Conservation (phyloP, 495 filamentous ascomycete species). For the Lindgomyces ingoldianus region DNA sequence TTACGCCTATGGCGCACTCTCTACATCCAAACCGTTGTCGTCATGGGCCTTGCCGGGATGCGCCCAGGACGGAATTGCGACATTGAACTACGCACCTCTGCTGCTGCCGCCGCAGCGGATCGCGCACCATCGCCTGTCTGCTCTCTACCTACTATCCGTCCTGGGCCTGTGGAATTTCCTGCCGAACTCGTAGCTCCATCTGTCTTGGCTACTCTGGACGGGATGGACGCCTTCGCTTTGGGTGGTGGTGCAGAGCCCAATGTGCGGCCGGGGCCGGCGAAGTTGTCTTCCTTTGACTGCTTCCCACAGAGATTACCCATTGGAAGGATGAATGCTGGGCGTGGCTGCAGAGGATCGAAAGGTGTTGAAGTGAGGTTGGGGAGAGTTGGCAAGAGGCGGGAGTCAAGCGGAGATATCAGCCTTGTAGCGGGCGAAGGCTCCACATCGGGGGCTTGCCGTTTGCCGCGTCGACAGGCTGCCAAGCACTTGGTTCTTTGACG, state of each 20-base stretch:
- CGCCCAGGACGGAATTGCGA: not conserved
- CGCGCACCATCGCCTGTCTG: constrained; percentile 12
- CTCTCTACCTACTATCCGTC: constrained; percentile 13
- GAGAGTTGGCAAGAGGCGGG: not conserved
- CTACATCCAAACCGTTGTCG: constrained; percentile 29
- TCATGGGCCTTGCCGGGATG: constrained; percentile 12
- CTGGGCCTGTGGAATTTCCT: constrained; percentile 20
- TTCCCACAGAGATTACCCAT: constrained; percentile 36
- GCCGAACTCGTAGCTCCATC: not conserved
- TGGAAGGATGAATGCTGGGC: not conserved
- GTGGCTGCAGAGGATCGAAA: not conserved
- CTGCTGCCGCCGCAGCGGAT: constrained; percentile 28
- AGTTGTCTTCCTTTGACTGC: constrained; percentile 30
- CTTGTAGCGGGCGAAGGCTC: constrained; percentile 4
- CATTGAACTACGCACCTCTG: constrained; percentile 33
- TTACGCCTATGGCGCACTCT: not conserved
- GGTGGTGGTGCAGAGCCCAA: constrained; percentile 23
- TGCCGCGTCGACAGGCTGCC: not conserved
- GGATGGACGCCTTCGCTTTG: constrained; percentile 24
- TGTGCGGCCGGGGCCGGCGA: constrained; percentile 25
- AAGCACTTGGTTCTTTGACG: constrained; percentile 1
- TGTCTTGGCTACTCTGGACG: constrained; percentile 12
- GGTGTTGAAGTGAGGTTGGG: not conserved
- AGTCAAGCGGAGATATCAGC: constrained; percentile 11
- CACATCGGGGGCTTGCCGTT: not conserved